Percentiles rank a stretch among this genome's conserved stretches.
These are phyloP conservation scores for Leavenworthia alabamica DNA, from an alignment of 345 rosid genomes.

Conservation along the genomic window DNA sequence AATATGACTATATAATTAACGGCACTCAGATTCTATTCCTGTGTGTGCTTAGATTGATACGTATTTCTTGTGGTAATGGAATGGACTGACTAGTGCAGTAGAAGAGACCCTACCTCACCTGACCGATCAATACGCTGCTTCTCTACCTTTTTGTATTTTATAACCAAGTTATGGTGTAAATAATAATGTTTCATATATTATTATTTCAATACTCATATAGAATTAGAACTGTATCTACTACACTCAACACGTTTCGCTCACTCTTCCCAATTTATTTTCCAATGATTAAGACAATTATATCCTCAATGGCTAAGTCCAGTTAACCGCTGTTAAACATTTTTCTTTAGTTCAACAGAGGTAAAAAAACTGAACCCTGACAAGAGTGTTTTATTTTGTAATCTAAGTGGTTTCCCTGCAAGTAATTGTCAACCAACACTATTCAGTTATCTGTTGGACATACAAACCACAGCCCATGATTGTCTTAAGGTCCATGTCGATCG, in stretches of 20 bases:
- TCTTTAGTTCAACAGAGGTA: background rate
- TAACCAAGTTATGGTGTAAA: conserved; percentile 1
- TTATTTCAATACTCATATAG: background rate
- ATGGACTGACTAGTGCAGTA: conserved; percentile 34
- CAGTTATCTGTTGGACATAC: background rate
- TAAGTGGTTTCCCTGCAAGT: too few relatives aligned
- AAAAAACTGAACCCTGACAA: too few relatives aligned
- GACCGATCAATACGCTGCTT: conserved; percentile 25
- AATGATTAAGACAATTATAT: conserved; percentile 24
- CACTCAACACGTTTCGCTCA: conserved; percentile 18
- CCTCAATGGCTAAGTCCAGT: conserved; percentile 13
- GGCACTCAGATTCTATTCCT: background rate
- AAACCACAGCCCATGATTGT: background rate
- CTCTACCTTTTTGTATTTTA: conserved; percentile 28
- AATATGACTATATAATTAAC: background rate
- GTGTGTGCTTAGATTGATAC: conserved; percentile 17
- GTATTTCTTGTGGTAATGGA: conserved; percentile 34
- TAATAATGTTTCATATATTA: background rate
- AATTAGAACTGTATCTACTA: conserved; percentile 13
- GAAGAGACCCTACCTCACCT: conserved; percentile 26
- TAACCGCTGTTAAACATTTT: conserved; percentile 12
- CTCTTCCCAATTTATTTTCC: conserved; percentile 16
- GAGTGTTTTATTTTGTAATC: too few relatives aligned
- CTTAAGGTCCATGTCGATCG: background rate
- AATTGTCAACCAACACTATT: background rate